Evolutionary conservation across 768 basidiomycete species (phyloP), one percentile per base, ranked within the genome.

Genomic region (Lanmaoa rubissima): DNA sequence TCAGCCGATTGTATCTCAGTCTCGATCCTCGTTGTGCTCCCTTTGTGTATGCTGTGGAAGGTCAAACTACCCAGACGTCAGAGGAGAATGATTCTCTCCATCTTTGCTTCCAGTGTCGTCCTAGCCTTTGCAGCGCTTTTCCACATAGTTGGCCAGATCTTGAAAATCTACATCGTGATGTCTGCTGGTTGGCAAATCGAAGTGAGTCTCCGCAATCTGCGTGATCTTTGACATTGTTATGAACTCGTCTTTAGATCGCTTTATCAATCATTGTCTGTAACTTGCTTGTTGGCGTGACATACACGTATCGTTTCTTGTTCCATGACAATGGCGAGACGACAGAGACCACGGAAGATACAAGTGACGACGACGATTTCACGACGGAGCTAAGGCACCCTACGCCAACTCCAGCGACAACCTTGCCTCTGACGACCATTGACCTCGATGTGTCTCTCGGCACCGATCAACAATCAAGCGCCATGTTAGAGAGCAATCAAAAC

Each of bases 41-140:
- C 58, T 19, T 17, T 64, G 4, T 47, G 55, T 16, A 48, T 64
- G 50, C 57, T 64, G 13, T 62, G 63, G 63, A 51, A 36, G 28
- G 40, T 64, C 26, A 64, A 53, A 44, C 48, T 64, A 17, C 63
- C 63, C 1, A 51, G 7, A 38, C 35, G 55, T 31, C 63, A 64
- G 34, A 47, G 48, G 12, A 45, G 63, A 34, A 64, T 64, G 38
- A 38, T 38, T 14, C 38, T 38, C 17, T 38, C 38, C 38, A 38
- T 38, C 38, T 38, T 38, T 38, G 38, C 61, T 17, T 64, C 63
- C 9, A 54, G 63, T n/a, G 39, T 62, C 24, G 14, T 58, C 16
- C 32, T 64, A 2, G 55, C 61, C 3, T 21, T 64, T 12, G 57
- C 17, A 14, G 48, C 63, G 4, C 36, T 59, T 12, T 38, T 38